Evolutionary conservation across 1,139 yeast species (phyloP).

Genomic region (Geotrichum klebahnii): DNA sequence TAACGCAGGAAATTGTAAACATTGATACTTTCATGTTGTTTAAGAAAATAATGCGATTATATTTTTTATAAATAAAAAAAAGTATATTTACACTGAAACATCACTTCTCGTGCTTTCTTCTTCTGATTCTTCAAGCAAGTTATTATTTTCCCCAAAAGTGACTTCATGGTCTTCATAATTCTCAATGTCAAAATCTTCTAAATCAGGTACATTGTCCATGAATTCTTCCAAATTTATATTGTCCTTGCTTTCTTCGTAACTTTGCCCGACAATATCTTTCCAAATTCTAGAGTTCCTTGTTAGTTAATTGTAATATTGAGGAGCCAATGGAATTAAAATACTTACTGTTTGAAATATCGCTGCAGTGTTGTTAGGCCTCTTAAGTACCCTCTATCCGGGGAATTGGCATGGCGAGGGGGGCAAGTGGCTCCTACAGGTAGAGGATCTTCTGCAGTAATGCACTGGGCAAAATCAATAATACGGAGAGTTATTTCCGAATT

Average conservation of each 20-base stretch:
- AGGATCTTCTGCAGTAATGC: constrained; percentile 66
- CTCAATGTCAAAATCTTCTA: constrained; percentile 17
- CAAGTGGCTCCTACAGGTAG: constrained; percentile 44
- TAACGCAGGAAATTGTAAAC: too few species aligned
- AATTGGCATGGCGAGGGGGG: constrained; percentile 65
- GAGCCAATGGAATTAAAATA: background rate
- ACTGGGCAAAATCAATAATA: constrained; percentile 93
- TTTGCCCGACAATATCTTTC: constrained; percentile 28
- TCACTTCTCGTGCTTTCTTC: constrained; percentile 14
- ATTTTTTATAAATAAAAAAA: too few species aligned
- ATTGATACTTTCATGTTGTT: too few species aligned
- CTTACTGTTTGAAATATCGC: constrained; percentile 47
- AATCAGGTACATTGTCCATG: background rate
- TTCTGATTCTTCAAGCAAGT: too few species aligned
- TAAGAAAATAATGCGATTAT: too few species aligned
- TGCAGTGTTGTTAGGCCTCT: constrained; percentile 71
- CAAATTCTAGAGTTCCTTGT: constrained; percentile 26
- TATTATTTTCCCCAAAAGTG: background rate
- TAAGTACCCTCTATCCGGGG: constrained; percentile 77
- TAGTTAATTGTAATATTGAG: background rate
- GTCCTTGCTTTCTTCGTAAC: constrained; percentile 1
- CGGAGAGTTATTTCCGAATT: constrained; percentile 50
- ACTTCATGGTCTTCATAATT: constrained; percentile 9
- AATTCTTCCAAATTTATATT: background rate
- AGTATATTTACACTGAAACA: constrained; percentile 20